phyloP scores from a whole-genome alignment of 305 asterid genomes.

The Ilex paraguariensis region DNA sequence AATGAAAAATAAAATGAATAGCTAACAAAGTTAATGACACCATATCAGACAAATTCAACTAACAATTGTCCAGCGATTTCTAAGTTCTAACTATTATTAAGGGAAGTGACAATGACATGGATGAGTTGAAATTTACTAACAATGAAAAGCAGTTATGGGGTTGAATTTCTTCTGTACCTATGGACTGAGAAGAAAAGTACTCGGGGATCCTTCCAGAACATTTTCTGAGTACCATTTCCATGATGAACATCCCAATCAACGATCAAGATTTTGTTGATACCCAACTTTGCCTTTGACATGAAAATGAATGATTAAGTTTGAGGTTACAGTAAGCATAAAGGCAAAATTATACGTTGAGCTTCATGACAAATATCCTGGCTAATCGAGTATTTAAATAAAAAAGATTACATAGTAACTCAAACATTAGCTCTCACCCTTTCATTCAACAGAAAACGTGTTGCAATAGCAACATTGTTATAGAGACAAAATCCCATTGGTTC shows the following conservation, averaged over 20 bases:
- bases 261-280: constrained; percentile 69
- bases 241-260: constrained; percentile 99
- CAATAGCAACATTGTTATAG: constrained; percentile 85
- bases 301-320: not conserved
- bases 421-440: constrained; percentile 56
- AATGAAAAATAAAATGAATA: too few relatives aligned
- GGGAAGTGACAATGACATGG: too few relatives aligned
- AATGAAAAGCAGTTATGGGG: not conserved
- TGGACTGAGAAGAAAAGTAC: constrained; percentile 98
- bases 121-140: not conserved
- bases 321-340: too few relatives aligned
- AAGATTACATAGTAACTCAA: constrained; percentile 9
- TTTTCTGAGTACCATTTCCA: constrained; percentile 96
- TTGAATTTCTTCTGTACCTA: constrained; percentile 39
- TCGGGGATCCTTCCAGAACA: constrained; percentile 81
- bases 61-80: too few relatives aligned
- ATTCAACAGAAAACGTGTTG: constrained; percentile 67
- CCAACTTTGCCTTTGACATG: constrained; percentile 61
- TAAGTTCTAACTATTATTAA: too few relatives aligned
- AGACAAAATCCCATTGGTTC: constrained; percentile 97
- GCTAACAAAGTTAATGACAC: too few relatives aligned
- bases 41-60: too few relatives aligned
- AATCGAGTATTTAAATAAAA: not conserved
- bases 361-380: not conserved
- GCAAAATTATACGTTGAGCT: too few relatives aligned